Evolutionary conservation across 805 yeast genomes (phyloP), one percentile per base, ranked within the genome.

Genomic region (Lachancea quebecensis): DNA sequence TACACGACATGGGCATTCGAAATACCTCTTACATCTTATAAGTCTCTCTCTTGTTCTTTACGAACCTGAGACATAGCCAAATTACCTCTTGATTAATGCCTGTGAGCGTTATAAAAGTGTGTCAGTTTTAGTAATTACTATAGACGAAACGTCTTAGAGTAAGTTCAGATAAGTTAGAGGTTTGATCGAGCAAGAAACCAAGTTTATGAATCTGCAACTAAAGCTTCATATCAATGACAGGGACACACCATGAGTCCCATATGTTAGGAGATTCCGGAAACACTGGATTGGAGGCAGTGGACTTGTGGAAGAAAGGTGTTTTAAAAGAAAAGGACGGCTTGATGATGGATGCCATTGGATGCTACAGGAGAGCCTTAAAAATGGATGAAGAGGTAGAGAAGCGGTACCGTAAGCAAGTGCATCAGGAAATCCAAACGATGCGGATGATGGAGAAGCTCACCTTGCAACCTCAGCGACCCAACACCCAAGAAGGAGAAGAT

Each of bases 311-410:
- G 53, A 62, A 71, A 41, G 96, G 88, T 2, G 77, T 81, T 0
- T 77, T 73, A 39, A 81, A 81, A 56, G 96, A 89, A 63, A 68
- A 74, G 30, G 75, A 71, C 41, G 96, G 96, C 0, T 69, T 78
- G 49, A 73, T 88, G 78, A 74, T 85, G n/a, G 95, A 88, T 56
- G 96, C 96, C 1, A 79, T 86, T 25, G 75, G 70, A 40, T 74
- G 67, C 51, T 89, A 89, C 63, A 69, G 95, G 50, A 71, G 73
- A 50, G 95, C 96, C 2, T 75, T 81, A 60, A 79, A 74, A 44
- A 34, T 65, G 4, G 59, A 74, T 51, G 69, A 65, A 11, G 73
- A 73, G 45, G 89, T 89, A 4, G 96, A 89, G 58, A 66, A 74
- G 39, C 62, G 77, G 17, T 87, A 87, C 60, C 70, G 95, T 41